Evolutionary conservation across 2,329 filamentous ascomycete genomes (phyloP).

Genomic region (Torrubiellomyces zombiae): DNA sequence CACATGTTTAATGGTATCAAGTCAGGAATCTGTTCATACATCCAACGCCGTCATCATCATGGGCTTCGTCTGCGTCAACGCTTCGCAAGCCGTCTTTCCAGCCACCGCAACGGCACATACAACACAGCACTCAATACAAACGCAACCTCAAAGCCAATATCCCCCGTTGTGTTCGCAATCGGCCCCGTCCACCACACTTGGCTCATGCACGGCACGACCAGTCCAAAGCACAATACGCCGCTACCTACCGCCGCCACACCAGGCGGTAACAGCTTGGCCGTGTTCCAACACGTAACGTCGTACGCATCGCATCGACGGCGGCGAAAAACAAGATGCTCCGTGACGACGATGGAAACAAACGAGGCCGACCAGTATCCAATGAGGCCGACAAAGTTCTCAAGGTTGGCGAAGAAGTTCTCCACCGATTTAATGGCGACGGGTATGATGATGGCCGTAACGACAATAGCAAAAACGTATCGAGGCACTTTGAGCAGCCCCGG

Average conservation of each 20-base stretch:
- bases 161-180: constrained; percentile 40
- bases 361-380: constrained; percentile 43
- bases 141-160: constrained; percentile 50
- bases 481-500: constrained; percentile 38
- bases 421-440: constrained; percentile 39
- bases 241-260: constrained; percentile 30
- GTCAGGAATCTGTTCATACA: too few species aligned
- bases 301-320: constrained; percentile 25
- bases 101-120: constrained; percentile 29
- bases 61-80: too few species aligned
- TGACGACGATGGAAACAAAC: constrained; percentile 31
- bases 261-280: constrained; percentile 24
- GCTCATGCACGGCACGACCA: constrained; percentile 42
- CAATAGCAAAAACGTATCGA: constrained; percentile 38
- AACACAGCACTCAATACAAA: constrained; percentile 31
- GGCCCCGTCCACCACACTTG: constrained; percentile 46
- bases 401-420: constrained; percentile 36
- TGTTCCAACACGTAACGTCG: constrained; percentile 30
- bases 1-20: too few species aligned
- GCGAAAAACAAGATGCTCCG: constrained; percentile 32
- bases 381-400: constrained; percentile 39
- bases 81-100: constrained; percentile 22
- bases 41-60: too few species aligned
- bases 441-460: constrained; percentile 42
- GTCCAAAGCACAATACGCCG: constrained; percentile 26